Base-by-base conservation (phyloP, 2,329 filamentous ascomycete genomes). In the Fusarium buharicum region DNA sequence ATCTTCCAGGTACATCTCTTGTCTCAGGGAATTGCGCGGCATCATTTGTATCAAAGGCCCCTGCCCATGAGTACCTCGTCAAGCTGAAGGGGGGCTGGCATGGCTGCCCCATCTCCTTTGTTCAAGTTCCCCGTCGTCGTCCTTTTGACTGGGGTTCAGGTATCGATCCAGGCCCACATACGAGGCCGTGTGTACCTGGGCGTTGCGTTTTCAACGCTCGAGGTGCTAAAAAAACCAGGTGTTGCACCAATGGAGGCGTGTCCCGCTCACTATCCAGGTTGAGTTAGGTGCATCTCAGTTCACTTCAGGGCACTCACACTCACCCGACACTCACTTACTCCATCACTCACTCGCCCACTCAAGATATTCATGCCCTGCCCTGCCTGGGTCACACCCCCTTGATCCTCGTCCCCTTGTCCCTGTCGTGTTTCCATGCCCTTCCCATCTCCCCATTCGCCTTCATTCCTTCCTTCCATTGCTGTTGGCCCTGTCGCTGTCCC, bases 371-470 rank as follows among this genome's bases (percentile, higher is more conserved):
- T 31, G 28, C 28, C 28, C 50, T 38, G 27, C 49, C 36, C 47
- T 53, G 49, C 44, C 55, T 52, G 55, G 50, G 62, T 61, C 55
- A 60, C 61, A 57, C 63, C 56, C 49, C 62, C 60, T 62, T 51
- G 51, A 63, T 48, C 54, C 56, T 54, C 60, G 59, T 62, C 50
- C 63, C 67, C 68, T 67, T 67, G 68, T 70, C 67, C 68, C 67
- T 74, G 70, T 73, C 69, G 70, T 74, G 73, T 72, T 73, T 73
- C 72, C 70, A 68, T 70, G 46, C 67, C 62, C 62, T 60, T 67
- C 59, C 64, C 62, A 67, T 70, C 67, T 70, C 68, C 68, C 63
- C 68, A 71, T 70, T 70, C 63, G 66, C 63, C 57, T 68, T 71
- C 68, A 70, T 74, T 70, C 70, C 58, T 69, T 72, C 66, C 63